Evolutionary conservation across 2,329 filamentous ascomycete species (phyloP), one percentile per base, ranked within the genome.

Genomic region (Fusarium nelsonii): DNA sequence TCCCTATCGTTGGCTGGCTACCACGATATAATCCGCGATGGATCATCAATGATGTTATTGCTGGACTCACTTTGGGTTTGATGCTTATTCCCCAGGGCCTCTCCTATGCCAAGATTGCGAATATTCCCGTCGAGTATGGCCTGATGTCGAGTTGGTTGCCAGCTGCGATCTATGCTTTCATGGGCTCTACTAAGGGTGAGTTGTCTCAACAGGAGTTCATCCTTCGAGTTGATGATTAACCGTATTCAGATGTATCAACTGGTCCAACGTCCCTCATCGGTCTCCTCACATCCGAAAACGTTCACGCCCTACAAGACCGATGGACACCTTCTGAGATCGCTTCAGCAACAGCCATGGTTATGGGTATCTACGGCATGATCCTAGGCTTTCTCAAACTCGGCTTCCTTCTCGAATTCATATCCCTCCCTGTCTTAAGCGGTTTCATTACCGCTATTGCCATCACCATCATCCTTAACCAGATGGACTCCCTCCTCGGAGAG

Each of bases 391-490:
- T 90, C 23, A 88, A 88, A 53, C 84, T 91, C 7, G 88, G 88
- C 1, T 91, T 90, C 74, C 80, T 91, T 7, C 82, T 91, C 20
- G 88, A 91, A 63, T 91, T 90, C 70, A 87, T 91, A 68, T 90
- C 88, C 0, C 82, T 88, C 2, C 88, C 88, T 0, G 87, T 91
- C 2, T 81, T 91, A 1, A 87, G 83, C 8, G 89, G 89, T 6
- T 91, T 90, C 78, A 89, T 91, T 69, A 89, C 88, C 0, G 88
- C 88, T 3, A 88, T 89, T 2, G 89, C 88, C 26, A 85, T 91
- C 48, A 88, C 87, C 32, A 91, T 91, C 72, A 85, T 87, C 23
- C 84, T 90, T 50, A 88, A 87, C n/a, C 89, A 91, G 74, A 83
- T 91, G 58, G 86, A 83, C 5, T 86, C 85, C 2, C 83, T 91